A percentile compares a stretch with the other conserved stretches of the same genome.
Conservation (phyloP, 495 filamentous ascomycete genomes). For the Aspergillus panamensis region DNA sequence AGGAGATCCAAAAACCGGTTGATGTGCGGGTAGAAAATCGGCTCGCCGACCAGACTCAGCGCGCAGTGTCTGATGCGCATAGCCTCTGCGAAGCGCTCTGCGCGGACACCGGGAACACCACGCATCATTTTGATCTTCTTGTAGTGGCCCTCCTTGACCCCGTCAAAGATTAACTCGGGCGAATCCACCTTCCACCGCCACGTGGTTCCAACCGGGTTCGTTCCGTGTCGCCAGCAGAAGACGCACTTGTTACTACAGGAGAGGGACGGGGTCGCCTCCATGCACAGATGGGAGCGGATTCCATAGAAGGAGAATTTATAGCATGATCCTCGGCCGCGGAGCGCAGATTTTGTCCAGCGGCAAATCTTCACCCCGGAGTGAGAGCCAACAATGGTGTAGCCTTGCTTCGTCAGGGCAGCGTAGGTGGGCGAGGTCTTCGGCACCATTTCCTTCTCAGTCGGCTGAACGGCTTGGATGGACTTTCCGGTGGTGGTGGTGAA, state of each 20-base stretch:
- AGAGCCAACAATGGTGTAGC: constrained; percentile 89
- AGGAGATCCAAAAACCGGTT: constrained; percentile 82
- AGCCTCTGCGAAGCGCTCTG: constrained; percentile 87
- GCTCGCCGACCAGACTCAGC: constrained; percentile 85
- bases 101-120: constrained; percentile 85
- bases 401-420: constrained; percentile 86
- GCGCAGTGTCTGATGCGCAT: constrained; percentile 93
- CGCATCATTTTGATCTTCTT: constrained; percentile 96
- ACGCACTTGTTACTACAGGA: constrained; percentile 98
- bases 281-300: constrained; percentile 91
- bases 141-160: constrained; percentile 88
- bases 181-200: constrained; percentile 96
- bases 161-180: constrained; percentile 81
- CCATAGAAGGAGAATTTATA: constrained; percentile 98
- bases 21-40: constrained; percentile 97
- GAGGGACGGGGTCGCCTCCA: constrained; percentile 94
- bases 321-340: constrained; percentile 92
- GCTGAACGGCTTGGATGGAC: constrained; percentile 37
- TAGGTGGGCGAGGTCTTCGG: constrained; percentile 85
- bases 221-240: constrained; percentile 98
- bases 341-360: constrained; percentile 95
- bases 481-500: constrained; percentile 71
- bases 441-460: constrained; percentile 82
- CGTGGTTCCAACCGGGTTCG: constrained; percentile 91
- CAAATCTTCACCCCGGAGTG: constrained; percentile 98